Percentiles rank a stretch among this genome's conserved stretches.
These are phyloP conservation scores for Populus hybrid DNA, from an alignment of 441 rosid genomes.

Conservation along the genomic window DNA sequence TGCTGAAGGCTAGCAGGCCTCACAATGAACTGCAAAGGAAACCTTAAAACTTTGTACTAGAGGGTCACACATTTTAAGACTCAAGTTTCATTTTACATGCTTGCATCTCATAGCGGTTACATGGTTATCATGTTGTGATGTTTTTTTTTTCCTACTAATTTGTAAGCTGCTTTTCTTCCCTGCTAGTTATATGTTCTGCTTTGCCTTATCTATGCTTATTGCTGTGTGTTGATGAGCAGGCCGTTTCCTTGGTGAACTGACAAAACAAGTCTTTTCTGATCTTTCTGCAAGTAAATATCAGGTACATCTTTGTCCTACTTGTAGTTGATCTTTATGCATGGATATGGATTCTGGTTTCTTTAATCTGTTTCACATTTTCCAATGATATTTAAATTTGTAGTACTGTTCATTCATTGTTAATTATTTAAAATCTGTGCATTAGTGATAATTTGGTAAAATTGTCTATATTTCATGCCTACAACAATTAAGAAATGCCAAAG, in stretches of 20 bases:
- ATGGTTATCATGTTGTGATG: background rate
- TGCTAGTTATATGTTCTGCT: background rate
- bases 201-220: background rate
- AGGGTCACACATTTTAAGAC: background rate
- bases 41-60: background rate
- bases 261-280: slow-evolving; percentile 87
- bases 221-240: slow-evolving; percentile 44
- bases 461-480: background rate
- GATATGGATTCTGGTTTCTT: background rate
- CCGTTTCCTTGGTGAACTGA: slow-evolving; percentile 93
- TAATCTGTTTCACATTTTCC: background rate
- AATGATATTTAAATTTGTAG: background rate
- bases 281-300: slow-evolving; percentile 95
- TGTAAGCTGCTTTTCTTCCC: background rate
- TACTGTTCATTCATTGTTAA: background rate
- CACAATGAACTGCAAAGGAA: background rate
- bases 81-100: background rate
- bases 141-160: background rate
- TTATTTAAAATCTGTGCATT: background rate
- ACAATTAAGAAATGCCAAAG: background rate
- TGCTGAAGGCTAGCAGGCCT: background rate
- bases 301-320: slow-evolving; percentile 34
- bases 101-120: background rate
- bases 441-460: no score
- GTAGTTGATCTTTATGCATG: background rate